Conservation (phyloP, 495 filamentous ascomycete genomes). For the Apodospora peruviana region DNA sequence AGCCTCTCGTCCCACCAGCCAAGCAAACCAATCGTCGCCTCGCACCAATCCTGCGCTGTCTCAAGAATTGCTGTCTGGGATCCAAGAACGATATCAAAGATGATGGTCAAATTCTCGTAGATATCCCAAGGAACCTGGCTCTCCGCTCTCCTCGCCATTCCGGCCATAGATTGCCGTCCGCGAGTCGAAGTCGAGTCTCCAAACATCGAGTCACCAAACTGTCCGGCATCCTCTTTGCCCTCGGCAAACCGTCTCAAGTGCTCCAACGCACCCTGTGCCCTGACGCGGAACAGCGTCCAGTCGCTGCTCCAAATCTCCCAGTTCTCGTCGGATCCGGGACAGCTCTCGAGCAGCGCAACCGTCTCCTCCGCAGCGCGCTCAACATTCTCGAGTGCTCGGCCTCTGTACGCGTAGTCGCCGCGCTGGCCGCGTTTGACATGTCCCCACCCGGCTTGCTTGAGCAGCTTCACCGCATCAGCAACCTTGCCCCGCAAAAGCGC, state of each 20-base stretch:
- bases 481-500: constrained; percentile 68
- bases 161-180: constrained; percentile 35
- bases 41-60: constrained; percentile 75
- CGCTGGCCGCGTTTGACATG: constrained; percentile 49
- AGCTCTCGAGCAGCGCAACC: constrained; percentile 59
- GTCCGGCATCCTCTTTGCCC: constrained; percentile 52
- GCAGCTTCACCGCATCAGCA: constrained; percentile 50
- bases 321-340: constrained; percentile 58
- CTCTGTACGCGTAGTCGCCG: constrained; percentile 59
- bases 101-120: constrained; percentile 66
- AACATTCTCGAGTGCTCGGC: constrained; percentile 66
- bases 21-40: constrained; percentile 72
- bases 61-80: constrained; percentile 61
- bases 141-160: constrained; percentile 67
- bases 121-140: constrained; percentile 82
- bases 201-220: constrained; percentile 29
- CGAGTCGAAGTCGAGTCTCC: constrained; percentile 27
- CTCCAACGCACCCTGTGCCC: constrained; percentile 56
- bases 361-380: constrained; percentile 61
- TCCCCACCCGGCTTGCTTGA: constrained; percentile 70
- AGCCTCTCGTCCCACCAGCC: constrained; percentile 86
- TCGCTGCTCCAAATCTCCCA: constrained; percentile 74
- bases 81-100: constrained; percentile 75
- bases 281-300: constrained; percentile 73
- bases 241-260: constrained; percentile 71